phyloP scores from a whole-genome alignment of 768 basidiomycete genomes.

The Amanita subjunquillea region DNA sequence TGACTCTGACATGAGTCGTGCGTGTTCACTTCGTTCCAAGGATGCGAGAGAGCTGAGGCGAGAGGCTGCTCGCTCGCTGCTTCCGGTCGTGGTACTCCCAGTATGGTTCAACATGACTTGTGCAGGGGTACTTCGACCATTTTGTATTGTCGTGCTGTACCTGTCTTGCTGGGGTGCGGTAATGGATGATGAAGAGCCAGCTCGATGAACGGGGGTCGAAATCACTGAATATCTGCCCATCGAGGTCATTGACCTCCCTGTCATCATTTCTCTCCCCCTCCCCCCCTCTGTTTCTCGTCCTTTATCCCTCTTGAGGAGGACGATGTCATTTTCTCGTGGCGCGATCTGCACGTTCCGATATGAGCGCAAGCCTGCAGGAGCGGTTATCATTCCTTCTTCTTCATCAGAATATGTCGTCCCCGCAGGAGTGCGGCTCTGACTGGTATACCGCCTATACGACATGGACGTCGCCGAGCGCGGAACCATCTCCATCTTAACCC shows the following conservation, averaged over 20 bases:
- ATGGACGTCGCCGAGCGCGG: slow-evolving; percentile 4
- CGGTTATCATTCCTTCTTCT: neutral
- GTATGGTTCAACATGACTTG: neutral
- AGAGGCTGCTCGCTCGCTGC: slow-evolving; percentile 9
- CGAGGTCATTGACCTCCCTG: slow-evolving; percentile 7
- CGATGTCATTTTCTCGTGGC: neutral
- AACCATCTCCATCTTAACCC: slow-evolving; percentile 7
- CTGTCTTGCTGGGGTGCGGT: neutral
- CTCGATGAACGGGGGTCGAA: slow-evolving; percentile 1
- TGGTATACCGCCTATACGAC: neutral
- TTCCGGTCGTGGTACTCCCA: slow-evolving; percentile 11
- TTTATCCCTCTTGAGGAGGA: slow-evolving; percentile 6
- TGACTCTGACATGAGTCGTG: slow-evolving; percentile 60
- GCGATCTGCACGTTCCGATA: neutral
- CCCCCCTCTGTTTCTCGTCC: neutral
- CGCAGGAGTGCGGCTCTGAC: slow-evolving; percentile 10
- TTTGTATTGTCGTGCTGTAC: neutral
- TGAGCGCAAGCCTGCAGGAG: slow-evolving; percentile 1
- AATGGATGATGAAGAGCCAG: neutral
- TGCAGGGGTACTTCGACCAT: slow-evolving; percentile 13
- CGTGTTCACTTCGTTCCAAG: slow-evolving; percentile 39
- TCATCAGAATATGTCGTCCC: slow-evolving; percentile 4
- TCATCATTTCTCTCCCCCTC: slow-evolving; percentile 12
- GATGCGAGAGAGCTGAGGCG: slow-evolving; percentile 1
- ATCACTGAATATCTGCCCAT: neutral